Percentiles rank a stretch among this genome's conserved stretches.
These are phyloP conservation scores for Tephrocybe sp. DNA, from an alignment of 768 basidiomycete genomes.

Conservation along the genomic window DNA sequence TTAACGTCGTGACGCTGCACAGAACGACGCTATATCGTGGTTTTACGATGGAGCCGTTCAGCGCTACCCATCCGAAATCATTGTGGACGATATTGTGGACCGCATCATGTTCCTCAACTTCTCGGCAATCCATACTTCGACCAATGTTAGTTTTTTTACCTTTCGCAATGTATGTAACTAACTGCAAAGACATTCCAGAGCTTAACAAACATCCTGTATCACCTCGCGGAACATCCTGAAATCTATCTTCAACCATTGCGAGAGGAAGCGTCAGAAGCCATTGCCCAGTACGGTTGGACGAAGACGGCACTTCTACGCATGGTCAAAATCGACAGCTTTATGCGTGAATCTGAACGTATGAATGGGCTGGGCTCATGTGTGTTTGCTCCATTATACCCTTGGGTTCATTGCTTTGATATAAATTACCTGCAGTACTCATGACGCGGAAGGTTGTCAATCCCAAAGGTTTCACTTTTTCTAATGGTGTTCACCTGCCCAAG, in stretches of 20 bases:
- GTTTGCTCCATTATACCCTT: not conserved
- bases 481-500: slow-evolving; percentile 4
- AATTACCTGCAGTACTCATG: slow-evolving; percentile 2
- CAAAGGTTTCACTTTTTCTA: slow-evolving; percentile 7
- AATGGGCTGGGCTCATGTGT: slow-evolving; percentile 3
- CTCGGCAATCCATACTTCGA: not conserved
- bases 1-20: too few relatives aligned
- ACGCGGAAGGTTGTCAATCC: slow-evolving; percentile 5
- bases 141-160: not conserved
- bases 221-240: slow-evolving; percentile 3
- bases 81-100: not conserved
- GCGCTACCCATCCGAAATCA: not conserved
- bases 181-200: too few relatives aligned
- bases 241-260: not conserved
- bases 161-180: too few relatives aligned
- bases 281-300: slow-evolving; percentile 1
- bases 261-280: not conserved
- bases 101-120: slow-evolving; percentile 3
- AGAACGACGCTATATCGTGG: slow-evolving; percentile 4
- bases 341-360: slow-evolving; percentile 1
- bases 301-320: slow-evolving; percentile 1
- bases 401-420: not conserved
- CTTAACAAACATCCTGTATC: slow-evolving; percentile 2
- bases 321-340: slow-evolving; percentile 9
- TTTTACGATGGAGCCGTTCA: not conserved